These are phyloP conservation scores for Umbelopsis sp. DNA, from an alignment of 192 early-diverging fungal species.

Conservation along the genomic window DNA sequence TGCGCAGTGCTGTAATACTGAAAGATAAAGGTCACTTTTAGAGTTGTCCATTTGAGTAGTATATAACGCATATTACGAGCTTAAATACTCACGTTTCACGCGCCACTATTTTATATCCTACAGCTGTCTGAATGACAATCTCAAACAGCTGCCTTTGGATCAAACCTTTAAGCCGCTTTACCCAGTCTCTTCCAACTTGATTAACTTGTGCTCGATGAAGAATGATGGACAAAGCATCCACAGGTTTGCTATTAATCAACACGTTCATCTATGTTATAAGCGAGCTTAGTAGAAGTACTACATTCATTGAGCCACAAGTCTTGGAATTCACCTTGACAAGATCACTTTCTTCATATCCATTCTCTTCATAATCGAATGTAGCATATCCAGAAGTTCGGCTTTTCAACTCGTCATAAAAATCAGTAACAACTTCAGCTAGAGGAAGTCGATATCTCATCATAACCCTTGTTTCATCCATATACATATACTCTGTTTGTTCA, in stretches of 20 bases:
- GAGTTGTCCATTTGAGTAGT: neutral
- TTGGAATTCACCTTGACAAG: conserved; percentile 71
- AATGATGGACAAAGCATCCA: conserved; percentile 92
- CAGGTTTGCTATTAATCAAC: conserved; percentile 85
- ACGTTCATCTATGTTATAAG: conserved; percentile 67
- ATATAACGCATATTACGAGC: neutral
- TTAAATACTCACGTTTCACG: conserved; percentile 69
- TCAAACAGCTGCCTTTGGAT: conserved; percentile 91
- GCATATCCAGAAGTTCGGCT: conserved; percentile 89
- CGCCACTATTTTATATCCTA: conserved; percentile 84
- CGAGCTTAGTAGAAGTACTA: neutral
- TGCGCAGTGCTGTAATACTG: conserved; percentile 81
- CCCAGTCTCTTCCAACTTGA: conserved; percentile 79
- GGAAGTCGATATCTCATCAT: conserved; percentile 88
- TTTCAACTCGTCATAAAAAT: conserved; percentile 96
- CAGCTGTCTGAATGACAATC: conserved; percentile 87
- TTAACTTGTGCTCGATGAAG: conserved; percentile 76
- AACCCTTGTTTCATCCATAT: conserved; percentile 82
- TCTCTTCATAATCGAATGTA: conserved; percentile 95
- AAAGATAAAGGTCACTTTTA: neutral
- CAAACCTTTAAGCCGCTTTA: conserved; percentile 78
- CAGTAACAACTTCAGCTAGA: conserved; percentile 90
- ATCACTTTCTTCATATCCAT: conserved; percentile 82
- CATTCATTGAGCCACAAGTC: no score
- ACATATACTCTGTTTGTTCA: conserved; percentile 85